Base-by-base conservation (phyloP, 2,329 filamentous ascomycete species). In the Ceratocystis colombiana region DNA sequence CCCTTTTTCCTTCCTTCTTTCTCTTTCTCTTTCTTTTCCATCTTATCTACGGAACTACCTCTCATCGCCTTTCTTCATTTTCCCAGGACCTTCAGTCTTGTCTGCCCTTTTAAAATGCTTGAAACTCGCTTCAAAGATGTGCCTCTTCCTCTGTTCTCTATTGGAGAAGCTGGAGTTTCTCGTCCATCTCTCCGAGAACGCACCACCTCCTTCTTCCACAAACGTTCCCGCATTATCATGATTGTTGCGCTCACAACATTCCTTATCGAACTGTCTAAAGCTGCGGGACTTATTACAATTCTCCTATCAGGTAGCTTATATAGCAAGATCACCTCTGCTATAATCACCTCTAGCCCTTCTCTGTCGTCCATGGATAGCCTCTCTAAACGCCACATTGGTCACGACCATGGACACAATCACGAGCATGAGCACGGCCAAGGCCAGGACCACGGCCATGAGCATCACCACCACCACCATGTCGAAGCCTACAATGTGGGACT, bases 401-500 rank as follows among this genome's bases (percentile, higher is more conserved):
- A 64, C 5, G 33, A 50, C 12, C 62, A 64, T n/a, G 25, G 62
- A 15, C 37, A 41, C 4, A 12, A 12, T 4, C 25, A 61, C 20
- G 17, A 15, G 8, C 55, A 61, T 33, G 22, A 33, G 1, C 55
- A 61, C 44, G 20, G 20, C 7, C 33, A 62, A 25, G 22, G 22
- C 22, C 22, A 25, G 22, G 22, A 25, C 22, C 2, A 25, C 22
- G 22, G 20, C 3, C 33, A 62, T 10, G 25, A 45, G 20, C 62
- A 57, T 20, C 48, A 50, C 20, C 22, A 8, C n/a, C 3, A 50
- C 28, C 3, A 50, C 28, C 3, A 50, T 20, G 7, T 12, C 20
- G 1, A 17, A 62, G 71, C 75, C 1, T 86, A 86, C 75, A 82
- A 86, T 71, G 79, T 78, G 15, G 75, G 81, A 10, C 76, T 84